Evolutionary conservation across 2,329 filamentous ascomycete species (phyloP).

Genomic region (Cercospora nicotianae): DNA sequence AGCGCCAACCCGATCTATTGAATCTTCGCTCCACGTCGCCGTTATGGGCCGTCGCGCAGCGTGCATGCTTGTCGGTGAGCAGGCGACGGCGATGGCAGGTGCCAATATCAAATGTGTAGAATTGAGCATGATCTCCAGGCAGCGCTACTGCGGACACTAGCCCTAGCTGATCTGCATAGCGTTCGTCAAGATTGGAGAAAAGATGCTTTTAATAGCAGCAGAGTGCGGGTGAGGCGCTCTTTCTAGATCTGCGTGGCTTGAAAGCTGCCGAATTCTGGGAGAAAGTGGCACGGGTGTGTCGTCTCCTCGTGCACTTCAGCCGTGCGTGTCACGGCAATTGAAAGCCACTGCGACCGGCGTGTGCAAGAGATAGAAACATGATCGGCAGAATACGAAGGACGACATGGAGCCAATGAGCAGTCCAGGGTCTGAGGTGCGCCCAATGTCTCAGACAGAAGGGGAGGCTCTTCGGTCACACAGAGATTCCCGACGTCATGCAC

Average conservation of each 20-base stretch:
- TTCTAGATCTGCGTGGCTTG: slow-evolving; percentile 5
- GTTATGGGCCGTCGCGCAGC: neutral
- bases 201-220: slow-evolving; percentile 7
- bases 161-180: slow-evolving; percentile 5
- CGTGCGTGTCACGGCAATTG: neutral
- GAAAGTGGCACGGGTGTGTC: neutral
- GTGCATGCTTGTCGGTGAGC: neutral
- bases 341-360: neutral
- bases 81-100: neutral
- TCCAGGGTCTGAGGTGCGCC: neutral
- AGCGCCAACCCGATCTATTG: neutral
- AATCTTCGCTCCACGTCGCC: neutral
- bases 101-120: neutral
- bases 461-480: slow-evolving; percentile 11
- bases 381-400: neutral
- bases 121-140: slow-evolving; percentile 1
- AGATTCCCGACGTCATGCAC: slow-evolving; percentile 13
- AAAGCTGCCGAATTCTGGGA: neutral
- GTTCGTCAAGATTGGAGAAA: slow-evolving; percentile 1
- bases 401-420: neutral
- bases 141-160: slow-evolving; percentile 2
- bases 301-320: neutral
- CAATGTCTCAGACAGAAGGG: slow-evolving; percentile 4
- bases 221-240: slow-evolving; percentile 1
- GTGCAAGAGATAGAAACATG: neutral